These are phyloP conservation scores for Alternaria infectoria DNA, from an alignment of 2,329 filamentous ascomycete species.

Conservation along the genomic window DNA sequence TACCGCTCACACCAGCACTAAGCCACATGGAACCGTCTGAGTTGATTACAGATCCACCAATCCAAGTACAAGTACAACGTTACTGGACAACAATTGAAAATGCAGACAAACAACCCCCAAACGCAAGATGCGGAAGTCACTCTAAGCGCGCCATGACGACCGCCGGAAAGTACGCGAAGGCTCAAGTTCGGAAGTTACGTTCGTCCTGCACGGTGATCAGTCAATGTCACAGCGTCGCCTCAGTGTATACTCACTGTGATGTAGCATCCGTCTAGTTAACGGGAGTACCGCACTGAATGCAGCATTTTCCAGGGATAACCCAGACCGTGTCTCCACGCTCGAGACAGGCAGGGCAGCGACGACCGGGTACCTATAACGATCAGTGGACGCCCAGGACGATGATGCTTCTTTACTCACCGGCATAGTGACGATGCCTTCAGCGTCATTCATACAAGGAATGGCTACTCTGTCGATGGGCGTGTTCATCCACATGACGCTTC, in stretches of 20 bases:
- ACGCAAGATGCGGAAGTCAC: conserved; percentile 21
- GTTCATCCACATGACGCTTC: conserved; percentile 35
- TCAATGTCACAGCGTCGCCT: background rate
- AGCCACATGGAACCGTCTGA: background rate
- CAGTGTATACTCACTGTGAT: conserved; percentile 1
- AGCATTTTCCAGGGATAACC: conserved; percentile 51
- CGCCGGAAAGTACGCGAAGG: conserved; percentile 10
- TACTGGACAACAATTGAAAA: conserved; percentile 21
- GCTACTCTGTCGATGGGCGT: conserved; percentile 31
- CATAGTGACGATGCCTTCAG: conserved; percentile 41
- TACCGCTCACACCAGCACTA: background rate
- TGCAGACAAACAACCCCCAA: conserved; percentile 24
- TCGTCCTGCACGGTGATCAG: conserved; percentile 7
- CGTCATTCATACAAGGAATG: conserved; percentile 36
- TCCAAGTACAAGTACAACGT: conserved; percentile 7
- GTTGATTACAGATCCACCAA: background rate
- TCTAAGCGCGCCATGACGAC: conserved; percentile 10
- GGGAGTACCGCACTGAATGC: conserved; percentile 48
- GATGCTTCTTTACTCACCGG: conserved; percentile 32
- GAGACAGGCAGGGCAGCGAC: conserved; percentile 48
- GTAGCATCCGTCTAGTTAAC: conserved; percentile 36
- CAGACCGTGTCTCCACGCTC: conserved; percentile 50
- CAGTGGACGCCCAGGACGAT: background rate
- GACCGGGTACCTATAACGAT: conserved; percentile 45
- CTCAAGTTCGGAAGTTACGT: conserved; percentile 7